Base-by-base conservation (phyloP, 306 rosid genomes). In the Alnus rubra region DNA sequence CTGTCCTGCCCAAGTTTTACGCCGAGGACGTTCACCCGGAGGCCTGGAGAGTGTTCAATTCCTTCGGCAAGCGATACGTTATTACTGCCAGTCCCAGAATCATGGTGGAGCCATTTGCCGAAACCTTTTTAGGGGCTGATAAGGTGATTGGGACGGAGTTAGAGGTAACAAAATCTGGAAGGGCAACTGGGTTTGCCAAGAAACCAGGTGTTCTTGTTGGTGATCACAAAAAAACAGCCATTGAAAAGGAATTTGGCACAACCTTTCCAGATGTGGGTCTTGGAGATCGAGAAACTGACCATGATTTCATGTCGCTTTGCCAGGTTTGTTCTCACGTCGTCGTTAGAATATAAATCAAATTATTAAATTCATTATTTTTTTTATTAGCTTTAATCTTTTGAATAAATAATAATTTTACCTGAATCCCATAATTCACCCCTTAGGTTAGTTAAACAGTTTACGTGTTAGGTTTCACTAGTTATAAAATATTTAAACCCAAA, bases 251-350 rank as follows among this genome's bases (percentile, higher is more conserved):
- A 63, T 88, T 95, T 74, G 92, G 89, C 12, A 10, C 82, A 2
- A 54, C 79, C 71, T 73, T 83, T 58, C 99, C 99, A 15, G 96
- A 95, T 82, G 81, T 95, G 82, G 99, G 97, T 13, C 81, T 95
- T 0, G 99, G 99, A 39, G 98, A 95, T 69, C 79, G 93, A 84
- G 79, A 88, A 56, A 88, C 90, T 47, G 98, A 95, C 79, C 87
- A 87, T 72, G 93, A 91, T n/a, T 95, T 95, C 91, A 93, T 95
- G 98, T 93, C 98, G 4, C 62, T 92, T 83, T 95, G 98, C 94
- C 90, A 91, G 99, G 99, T 91, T 70, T 18, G 78, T 77, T 53
- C 64, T 48, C 28, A 23, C 28, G 28, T 23, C 28, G 28, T 23
- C 28, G 28, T 23, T 23, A 23, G 28, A 23, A 23, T 23, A 23